These are phyloP conservation scores for Phialophora chinensis DNA, from an alignment of 2,329 filamentous ascomycete genomes.

Conservation along the genomic window DNA sequence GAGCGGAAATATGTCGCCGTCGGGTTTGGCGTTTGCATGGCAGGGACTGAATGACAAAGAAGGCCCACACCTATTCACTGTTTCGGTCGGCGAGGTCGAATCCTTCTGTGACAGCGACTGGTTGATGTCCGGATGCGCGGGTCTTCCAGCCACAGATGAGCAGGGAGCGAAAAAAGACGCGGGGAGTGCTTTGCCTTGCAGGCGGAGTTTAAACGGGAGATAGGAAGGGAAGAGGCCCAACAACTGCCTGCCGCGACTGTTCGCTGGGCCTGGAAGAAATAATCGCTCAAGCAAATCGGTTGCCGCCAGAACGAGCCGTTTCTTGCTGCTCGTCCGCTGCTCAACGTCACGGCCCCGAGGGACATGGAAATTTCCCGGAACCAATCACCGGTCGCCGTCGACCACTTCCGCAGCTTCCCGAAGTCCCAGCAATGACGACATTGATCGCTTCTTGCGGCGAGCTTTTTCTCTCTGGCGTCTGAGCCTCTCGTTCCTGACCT, in stretches of 20 bases:
- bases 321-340: not conserved
- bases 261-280: not conserved
- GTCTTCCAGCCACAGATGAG: not conserved
- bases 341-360: not conserved
- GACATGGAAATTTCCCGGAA: not conserved
- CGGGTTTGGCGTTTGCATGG: not conserved
- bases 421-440: slow-evolving; percentile 2
- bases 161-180: not conserved
- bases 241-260: not conserved
- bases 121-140: not conserved
- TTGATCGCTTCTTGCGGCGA: not conserved
- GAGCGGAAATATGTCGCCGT: slow-evolving; percentile 1
- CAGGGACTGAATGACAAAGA: not conserved
- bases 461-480: no score
- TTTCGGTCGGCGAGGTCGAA: not conserved
- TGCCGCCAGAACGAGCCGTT: not conserved
- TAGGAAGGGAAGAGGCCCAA: not conserved
- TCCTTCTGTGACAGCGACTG: not conserved
- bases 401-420: not conserved
- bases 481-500: not conserved
- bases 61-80: not conserved
- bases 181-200: no score
- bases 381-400: not conserved
- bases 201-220: not conserved
- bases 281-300: not conserved